Evolutionary conservation across 1,139 yeast genomes (phyloP).

Genomic region (Spathaspora sp.): DNA sequence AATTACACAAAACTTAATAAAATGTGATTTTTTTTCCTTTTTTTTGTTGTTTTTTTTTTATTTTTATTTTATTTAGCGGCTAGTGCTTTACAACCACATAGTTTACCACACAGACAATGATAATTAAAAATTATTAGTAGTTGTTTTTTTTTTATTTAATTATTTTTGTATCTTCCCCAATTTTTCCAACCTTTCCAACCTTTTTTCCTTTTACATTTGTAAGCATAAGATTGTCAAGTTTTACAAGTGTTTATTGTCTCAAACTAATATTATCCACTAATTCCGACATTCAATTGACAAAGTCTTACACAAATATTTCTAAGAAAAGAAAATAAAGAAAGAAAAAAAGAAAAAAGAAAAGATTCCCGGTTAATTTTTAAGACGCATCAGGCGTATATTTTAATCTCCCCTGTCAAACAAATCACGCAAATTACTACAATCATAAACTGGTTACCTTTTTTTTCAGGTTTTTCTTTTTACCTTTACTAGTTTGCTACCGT

Average conservation of each 20-base stretch:
- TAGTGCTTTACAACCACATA: slow-evolving; percentile 1
- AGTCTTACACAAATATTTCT: neutral
- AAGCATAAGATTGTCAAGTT: neutral
- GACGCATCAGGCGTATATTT: neutral
- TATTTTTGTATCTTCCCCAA: neutral
- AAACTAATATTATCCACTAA: neutral
- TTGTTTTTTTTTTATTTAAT: neutral
- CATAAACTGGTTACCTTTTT: too few relatives aligned
- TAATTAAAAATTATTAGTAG: neutral
- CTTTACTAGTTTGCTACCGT: neutral
- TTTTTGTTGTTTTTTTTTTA: neutral
- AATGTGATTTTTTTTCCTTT: neutral
- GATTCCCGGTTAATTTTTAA: neutral
- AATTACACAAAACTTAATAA: neutral
- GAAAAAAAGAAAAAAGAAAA: neutral
- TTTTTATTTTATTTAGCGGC: neutral
- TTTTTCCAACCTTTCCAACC: neutral
- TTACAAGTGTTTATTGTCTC: neutral
- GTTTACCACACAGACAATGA: neutral
- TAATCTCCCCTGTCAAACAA: neutral
- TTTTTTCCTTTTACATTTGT: neutral
- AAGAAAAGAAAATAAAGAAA: neutral
- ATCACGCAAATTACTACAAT: neutral
- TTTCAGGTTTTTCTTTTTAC: neutral
- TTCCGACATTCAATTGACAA: neutral